Evolutionary conservation across 768 basidiomycete genomes (phyloP).

Genomic region (Leccinum rimulosum): DNA sequence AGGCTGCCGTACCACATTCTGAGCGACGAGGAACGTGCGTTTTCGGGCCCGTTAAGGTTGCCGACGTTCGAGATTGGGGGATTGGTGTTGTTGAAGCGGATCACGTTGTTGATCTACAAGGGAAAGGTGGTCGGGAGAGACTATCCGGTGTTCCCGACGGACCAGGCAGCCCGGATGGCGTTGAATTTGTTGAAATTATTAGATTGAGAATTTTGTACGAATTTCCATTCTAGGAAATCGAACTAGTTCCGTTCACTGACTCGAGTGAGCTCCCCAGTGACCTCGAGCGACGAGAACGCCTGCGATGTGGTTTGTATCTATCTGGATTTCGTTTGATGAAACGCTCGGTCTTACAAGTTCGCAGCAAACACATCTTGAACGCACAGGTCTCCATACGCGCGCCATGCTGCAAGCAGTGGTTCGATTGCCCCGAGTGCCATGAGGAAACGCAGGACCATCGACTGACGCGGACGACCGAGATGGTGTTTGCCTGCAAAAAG

Average conservation of each 20-base stretch:
- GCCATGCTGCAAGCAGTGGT: slow-evolving; percentile 98
- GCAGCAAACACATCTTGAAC: slow-evolving; percentile 93
- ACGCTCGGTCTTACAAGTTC: slow-evolving; percentile 1
- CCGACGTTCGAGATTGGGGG: slow-evolving; percentile 22
- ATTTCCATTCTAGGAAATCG: slow-evolving; percentile 6
- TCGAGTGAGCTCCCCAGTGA: neutral
- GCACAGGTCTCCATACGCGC: slow-evolving; percentile 95
- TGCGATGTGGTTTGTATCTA: slow-evolving; percentile 27
- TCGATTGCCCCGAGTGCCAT: slow-evolving; percentile 95
- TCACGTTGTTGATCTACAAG: slow-evolving; percentile 16
- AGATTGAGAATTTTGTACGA: neutral
- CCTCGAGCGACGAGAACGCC: neutral
- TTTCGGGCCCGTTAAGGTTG: slow-evolving; percentile 13
- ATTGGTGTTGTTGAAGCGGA: slow-evolving; percentile 19
- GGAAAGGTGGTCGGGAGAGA: slow-evolving; percentile 14
- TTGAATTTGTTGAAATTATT: slow-evolving; percentile 1
- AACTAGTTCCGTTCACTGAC: neutral
- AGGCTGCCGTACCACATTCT: slow-evolving; percentile 20
- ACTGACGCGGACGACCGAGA: slow-evolving; percentile 76
- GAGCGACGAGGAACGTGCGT: slow-evolving; percentile 12
- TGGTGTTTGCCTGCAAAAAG: slow-evolving; percentile 83
- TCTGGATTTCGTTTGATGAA: neutral
- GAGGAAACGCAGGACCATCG: slow-evolving; percentile 75
- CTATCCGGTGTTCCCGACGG: slow-evolving; percentile 23
- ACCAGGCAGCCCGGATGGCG: slow-evolving; percentile 16